Conservation (phyloP, 208 protist species). For the Trypanosomatidae sp. region DNA sequence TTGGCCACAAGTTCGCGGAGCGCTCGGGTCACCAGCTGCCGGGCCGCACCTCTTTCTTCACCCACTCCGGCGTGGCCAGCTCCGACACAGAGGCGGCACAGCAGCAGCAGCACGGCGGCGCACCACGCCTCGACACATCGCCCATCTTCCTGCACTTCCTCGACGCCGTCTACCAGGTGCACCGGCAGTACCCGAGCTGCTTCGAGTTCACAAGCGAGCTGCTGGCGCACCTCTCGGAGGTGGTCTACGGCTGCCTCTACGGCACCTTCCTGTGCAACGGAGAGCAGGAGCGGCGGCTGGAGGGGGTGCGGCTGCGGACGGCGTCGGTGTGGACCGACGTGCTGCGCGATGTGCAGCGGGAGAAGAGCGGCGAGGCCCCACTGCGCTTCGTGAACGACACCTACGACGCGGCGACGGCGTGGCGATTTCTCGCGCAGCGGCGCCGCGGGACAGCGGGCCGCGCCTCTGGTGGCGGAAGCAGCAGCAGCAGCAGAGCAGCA, state of each 20-base stretch:
- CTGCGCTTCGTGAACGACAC: slow-evolving; percentile 63
- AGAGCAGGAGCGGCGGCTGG: slow-evolving; percentile 77
- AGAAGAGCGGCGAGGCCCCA: slow-evolving; percentile 49
- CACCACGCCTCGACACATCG: slow-evolving; percentile 56
- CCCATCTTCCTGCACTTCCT: slow-evolving; percentile 97
- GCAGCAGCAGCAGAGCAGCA: too few species aligned
- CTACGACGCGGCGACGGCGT: slow-evolving; percentile 68
- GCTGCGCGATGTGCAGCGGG: slow-evolving; percentile 36
- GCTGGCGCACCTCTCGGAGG: slow-evolving; percentile 82
- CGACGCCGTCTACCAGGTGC: slow-evolving; percentile 95
- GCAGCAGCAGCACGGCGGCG: slow-evolving; percentile 7
- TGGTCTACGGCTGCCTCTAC: slow-evolving; percentile 82
- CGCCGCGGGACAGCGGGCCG: background rate
- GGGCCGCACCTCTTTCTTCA: slow-evolving; percentile 45
- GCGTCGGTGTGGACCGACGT: slow-evolving; percentile 80
- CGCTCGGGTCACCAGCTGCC: slow-evolving; percentile 73
- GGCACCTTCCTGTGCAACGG: slow-evolving; percentile 87
- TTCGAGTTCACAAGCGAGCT: slow-evolving; percentile 96
- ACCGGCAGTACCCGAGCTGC: slow-evolving; percentile 87
- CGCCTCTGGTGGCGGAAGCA: too few species aligned
- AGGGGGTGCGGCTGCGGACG: slow-evolving; percentile 66
- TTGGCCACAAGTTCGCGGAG: slow-evolving; percentile 96
- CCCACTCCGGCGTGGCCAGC: slow-evolving; percentile 32
- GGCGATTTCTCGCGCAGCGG: slow-evolving; percentile 47
- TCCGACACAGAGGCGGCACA: slow-evolving; percentile 51